A percentile compares a stretch with the other conserved stretches of the same genome.
Conservation (phyloP, 495 filamentous ascomycete species). For the Neurospora sublineolata region DNA sequence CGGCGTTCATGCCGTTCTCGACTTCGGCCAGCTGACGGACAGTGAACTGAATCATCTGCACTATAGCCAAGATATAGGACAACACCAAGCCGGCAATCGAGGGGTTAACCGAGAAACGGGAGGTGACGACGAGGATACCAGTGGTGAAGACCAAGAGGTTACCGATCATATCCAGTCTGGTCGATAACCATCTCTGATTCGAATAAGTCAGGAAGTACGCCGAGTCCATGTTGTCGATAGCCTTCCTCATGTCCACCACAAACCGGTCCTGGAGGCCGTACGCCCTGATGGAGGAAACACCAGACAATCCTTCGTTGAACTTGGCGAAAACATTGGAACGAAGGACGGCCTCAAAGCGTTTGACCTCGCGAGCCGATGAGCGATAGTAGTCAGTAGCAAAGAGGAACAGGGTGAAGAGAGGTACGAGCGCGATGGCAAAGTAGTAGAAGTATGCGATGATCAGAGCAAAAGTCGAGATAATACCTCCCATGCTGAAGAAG, state of each 20-base stretch:
- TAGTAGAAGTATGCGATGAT: constrained; percentile 93
- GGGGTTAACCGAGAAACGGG: constrained; percentile 75
- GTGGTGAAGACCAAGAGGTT: constrained; percentile 74
- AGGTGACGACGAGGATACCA: constrained; percentile 86
- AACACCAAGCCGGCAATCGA: constrained; percentile 80
- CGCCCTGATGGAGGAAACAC: constrained; percentile 73
- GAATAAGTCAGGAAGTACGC: constrained; percentile 91
- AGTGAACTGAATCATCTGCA: constrained; percentile 94
- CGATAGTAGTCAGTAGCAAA: constrained; percentile 83
- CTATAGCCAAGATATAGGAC: constrained; percentile 84
- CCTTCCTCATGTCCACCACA: constrained; percentile 47
- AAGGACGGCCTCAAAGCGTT: constrained; percentile 82
- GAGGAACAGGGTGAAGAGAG: constrained; percentile 67
- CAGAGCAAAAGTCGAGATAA: constrained; percentile 66
- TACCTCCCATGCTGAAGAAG: constrained; percentile 70
- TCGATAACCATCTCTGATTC: constrained; percentile 84
- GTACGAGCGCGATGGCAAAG: constrained; percentile 81
- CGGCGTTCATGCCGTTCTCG: constrained; percentile 95
- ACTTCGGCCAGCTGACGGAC: constrained; percentile 91
- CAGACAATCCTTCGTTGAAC: constrained; percentile 79
- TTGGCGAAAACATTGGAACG: constrained; percentile 82
- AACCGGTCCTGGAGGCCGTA: constrained; percentile 74
- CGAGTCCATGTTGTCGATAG: constrained; percentile 83
- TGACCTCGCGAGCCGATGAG: constrained; percentile 82
- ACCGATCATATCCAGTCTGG: constrained; percentile 74